Evolutionary conservation across 192 early-diverging fungal species (phyloP), one percentile per base, ranked within the genome.

Genomic region (Backusella circina): DNA sequence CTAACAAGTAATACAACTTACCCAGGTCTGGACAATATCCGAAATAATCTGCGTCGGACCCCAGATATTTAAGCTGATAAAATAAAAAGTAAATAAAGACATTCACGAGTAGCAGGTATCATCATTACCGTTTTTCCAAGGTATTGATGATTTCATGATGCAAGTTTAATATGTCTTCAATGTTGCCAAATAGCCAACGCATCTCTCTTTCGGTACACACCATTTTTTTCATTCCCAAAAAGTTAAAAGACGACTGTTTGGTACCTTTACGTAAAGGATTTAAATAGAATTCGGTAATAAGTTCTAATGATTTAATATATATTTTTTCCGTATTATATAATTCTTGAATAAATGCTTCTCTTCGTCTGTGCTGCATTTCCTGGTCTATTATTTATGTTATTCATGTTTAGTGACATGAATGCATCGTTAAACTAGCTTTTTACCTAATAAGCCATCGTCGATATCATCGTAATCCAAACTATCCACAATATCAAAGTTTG

Each of bases 31-130:
- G 39, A 83, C 70, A 33, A 83, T 65, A 70, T 83, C 81, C 21
- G 77, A 79, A 26, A 79, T 72, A 18, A 83, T 83, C 65, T 83
- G 81, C 2, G 81, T 79, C 9, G 81, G 81, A n/a, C 81, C 81
- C 81, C 81, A 83, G 36, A 83, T 77, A 6, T 38, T 38, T 16
- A 80, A 65, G 7, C 77, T 78, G 54, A 61, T 35, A 74, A 65
- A 70, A 61, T 21, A 70, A 36, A 57, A 18, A 8, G 32, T 41
- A 36, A 68, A 31, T 37, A 51, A 41, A 72, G 50, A 72, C 9
- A 13, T 23, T 74, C 10, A 65, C 30, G 8, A 37, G 31, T 28
- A 8, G 8, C 16, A 39, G 38, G 1, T 28, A 38, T 8, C 31
- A 23, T 23, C 4, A 5, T 57, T 70, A 80, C 79, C 79, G 57